These are phyloP conservation scores for Annulohypoxylon truncatum DNA, from an alignment of 2,329 filamentous ascomycete species.

Conservation along the genomic window DNA sequence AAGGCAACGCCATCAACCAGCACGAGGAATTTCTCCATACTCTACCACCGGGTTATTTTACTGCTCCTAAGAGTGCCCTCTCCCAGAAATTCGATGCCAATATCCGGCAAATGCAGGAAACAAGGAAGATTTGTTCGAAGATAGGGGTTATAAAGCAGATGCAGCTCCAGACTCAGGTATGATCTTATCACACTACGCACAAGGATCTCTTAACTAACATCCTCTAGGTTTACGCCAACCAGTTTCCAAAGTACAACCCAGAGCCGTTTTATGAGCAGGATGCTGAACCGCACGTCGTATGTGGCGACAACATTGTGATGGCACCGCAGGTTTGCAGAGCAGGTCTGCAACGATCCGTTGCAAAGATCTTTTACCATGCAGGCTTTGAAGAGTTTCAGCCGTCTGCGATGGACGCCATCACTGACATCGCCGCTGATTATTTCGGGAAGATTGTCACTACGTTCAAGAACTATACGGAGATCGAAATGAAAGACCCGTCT, in stretches of 20 bases:
- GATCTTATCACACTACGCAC: slow-evolving; percentile 34
- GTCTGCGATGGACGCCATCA: slow-evolving; percentile 89
- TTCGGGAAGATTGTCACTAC: slow-evolving; percentile 85
- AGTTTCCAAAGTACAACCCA: slow-evolving; percentile 96
- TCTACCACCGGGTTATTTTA: slow-evolving; percentile 79
- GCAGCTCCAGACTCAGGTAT: slow-evolving; percentile 95
- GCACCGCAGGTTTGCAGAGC: slow-evolving; percentile 83
- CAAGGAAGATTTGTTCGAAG: slow-evolving; percentile 93
- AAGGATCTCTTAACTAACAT: slow-evolving; percentile 43
- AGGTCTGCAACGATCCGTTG: slow-evolving; percentile 88
- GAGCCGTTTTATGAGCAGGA: slow-evolving; percentile 90
- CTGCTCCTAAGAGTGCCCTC: slow-evolving; percentile 77
- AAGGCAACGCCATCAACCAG: slow-evolving; percentile 89
- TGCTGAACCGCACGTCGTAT: slow-evolving; percentile 87
- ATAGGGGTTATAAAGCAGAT: slow-evolving; percentile 99
- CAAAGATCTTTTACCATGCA: slow-evolving; percentile 94
- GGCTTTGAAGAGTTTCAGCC: slow-evolving; percentile 98
- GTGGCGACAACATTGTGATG: slow-evolving; percentile 89
- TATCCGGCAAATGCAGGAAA: slow-evolving; percentile 95
- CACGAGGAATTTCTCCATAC: slow-evolving; percentile 86
- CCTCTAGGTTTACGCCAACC: slow-evolving; percentile 89
- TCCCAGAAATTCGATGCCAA: slow-evolving; percentile 88
- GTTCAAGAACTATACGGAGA: slow-evolving; percentile 84
- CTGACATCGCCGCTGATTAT: slow-evolving; percentile 89
- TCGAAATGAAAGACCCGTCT: slow-evolving; percentile 75